phyloP scores from a whole-genome alignment of 345 rosid genomes.

The Salix brachista region DNA sequence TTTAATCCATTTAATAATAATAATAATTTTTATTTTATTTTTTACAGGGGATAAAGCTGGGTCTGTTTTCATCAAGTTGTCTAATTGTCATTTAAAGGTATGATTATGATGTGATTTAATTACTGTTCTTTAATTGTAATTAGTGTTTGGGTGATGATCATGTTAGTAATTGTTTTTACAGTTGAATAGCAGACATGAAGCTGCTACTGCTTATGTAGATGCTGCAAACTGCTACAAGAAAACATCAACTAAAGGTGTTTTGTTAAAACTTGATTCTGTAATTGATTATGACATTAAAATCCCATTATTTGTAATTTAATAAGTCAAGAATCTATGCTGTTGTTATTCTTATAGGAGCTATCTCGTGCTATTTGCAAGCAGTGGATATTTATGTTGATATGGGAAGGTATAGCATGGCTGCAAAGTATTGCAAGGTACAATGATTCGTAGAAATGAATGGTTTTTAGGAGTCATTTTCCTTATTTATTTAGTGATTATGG shows the following conservation, averaged over 20 bases:
- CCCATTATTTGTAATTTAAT: neutral
- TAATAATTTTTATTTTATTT: neutral
- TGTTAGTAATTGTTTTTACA: neutral
- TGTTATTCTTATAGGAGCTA: conserved; percentile 8
- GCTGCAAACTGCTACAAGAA: conserved; percentile 32
- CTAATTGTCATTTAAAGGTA: conserved; percentile 21
- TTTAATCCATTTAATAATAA: neutral
- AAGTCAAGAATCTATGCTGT: neutral
- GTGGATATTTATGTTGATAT: conserved; percentile 13
- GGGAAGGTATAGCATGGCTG: conserved; percentile 20
- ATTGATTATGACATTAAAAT: neutral
- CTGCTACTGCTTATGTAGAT: conserved; percentile 24
- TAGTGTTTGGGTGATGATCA: neutral
- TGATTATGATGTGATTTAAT: neutral
- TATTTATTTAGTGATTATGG: neutral
- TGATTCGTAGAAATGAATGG: neutral
- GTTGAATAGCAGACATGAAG: conserved; percentile 27
- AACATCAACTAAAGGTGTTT: conserved; percentile 11
- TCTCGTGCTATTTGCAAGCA: conserved; percentile 15
- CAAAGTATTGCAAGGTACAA: conserved; percentile 19
- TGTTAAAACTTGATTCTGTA: neutral
- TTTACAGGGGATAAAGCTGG: conserved; percentile 23
- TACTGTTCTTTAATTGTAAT: neutral
- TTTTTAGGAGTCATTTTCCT: neutral
- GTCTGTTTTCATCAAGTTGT: conserved; percentile 10